Percentiles rank a stretch among this genome's conserved stretches.
phyloP scores from a whole-genome alignment of 106 monocot species.

The Ottelia alismoides region DNA sequence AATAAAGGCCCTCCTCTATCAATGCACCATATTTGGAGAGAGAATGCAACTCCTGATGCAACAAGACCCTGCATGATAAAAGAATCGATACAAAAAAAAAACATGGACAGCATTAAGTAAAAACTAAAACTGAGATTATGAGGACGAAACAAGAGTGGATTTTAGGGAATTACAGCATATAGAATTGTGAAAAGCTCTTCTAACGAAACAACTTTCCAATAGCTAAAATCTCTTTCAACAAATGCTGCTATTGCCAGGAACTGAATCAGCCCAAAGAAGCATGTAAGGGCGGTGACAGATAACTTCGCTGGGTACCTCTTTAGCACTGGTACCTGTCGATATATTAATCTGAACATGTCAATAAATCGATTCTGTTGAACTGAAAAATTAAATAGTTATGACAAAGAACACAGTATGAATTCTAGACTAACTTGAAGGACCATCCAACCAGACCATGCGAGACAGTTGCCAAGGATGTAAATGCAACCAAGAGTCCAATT shows the following conservation, averaged over 20 bases:
- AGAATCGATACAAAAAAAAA: background rate
- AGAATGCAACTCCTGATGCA: conserved; percentile 71
- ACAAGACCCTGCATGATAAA: conserved; percentile 50
- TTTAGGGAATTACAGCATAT: conserved; percentile 62
- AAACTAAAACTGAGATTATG: too few relatives aligned
- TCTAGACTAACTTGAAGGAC: conserved; percentile 46
- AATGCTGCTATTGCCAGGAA: conserved; percentile 64
- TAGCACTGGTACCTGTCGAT: conserved; percentile 54
- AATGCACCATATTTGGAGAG: conserved; percentile 91
- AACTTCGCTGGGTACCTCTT: conserved; percentile 80
- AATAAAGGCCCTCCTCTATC: conserved; percentile 82
- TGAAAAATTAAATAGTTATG: background rate
- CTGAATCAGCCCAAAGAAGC: conserved; percentile 65
- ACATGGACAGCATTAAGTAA: too few relatives aligned
- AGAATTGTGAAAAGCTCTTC: conserved; percentile 65
- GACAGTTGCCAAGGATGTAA: conserved; percentile 59
- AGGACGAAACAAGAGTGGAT: too few relatives aligned
- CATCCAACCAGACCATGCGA: conserved; percentile 92
- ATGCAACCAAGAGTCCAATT: conserved; percentile 84
- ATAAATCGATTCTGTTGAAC: background rate
- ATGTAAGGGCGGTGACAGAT: conserved; percentile 50
- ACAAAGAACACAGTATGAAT: too few relatives aligned
- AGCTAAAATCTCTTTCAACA: conserved; percentile 34
- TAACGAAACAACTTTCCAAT: conserved; percentile 55
- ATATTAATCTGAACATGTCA: background rate